Evolutionary conservation across 2,329 filamentous ascomycete species (phyloP).

Genomic region (Arthroderma sp.): DNA sequence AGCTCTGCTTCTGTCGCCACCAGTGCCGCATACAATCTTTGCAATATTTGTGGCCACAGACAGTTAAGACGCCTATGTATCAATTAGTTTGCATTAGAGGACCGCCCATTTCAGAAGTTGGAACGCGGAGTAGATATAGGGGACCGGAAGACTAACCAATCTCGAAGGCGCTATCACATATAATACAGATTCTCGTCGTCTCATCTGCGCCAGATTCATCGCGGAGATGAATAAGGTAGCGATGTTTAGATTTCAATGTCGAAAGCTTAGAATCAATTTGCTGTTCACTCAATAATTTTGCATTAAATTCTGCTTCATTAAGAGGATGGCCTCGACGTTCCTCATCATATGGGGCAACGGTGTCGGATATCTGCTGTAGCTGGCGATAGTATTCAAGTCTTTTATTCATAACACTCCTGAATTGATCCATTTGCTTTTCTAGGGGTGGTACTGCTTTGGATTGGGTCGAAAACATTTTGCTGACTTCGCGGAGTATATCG

Average conservation of each 20-base stretch:
- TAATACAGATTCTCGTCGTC: conserved; percentile 60
- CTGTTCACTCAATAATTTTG: conserved; percentile 38
- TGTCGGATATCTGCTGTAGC: conserved; percentile 81
- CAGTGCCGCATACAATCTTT: conserved; percentile 73
- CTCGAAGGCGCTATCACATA: conserved; percentile 67
- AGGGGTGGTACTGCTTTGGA: conserved; percentile 40
- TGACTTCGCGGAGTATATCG: conserved; percentile 49
- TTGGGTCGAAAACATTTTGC: conserved; percentile 41
- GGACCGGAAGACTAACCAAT: conserved; percentile 50
- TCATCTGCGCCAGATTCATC: conserved; percentile 52
- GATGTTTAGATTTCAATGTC: conserved; percentile 56
- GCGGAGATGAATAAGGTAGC: conserved; percentile 56
- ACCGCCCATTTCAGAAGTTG: background rate
- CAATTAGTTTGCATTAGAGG: conserved; percentile 5
- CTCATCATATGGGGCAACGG: conserved; percentile 62
- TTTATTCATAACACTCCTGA: conserved; percentile 68
- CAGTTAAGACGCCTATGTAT: conserved; percentile 42
- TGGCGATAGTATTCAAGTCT: conserved; percentile 84
- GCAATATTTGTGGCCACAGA: conserved; percentile 87
- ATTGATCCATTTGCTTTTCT: conserved; percentile 58
- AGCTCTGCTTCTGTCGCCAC: conserved; percentile 62
- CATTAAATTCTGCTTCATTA: conserved; percentile 38
- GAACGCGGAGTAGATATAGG: conserved; percentile 5
- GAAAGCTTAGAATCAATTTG: conserved; percentile 48
- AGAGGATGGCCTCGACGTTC: conserved; percentile 44